Base-by-base conservation (phyloP, 202 grass and related monocot genomes). In the Elaeis oleifera region DNA sequence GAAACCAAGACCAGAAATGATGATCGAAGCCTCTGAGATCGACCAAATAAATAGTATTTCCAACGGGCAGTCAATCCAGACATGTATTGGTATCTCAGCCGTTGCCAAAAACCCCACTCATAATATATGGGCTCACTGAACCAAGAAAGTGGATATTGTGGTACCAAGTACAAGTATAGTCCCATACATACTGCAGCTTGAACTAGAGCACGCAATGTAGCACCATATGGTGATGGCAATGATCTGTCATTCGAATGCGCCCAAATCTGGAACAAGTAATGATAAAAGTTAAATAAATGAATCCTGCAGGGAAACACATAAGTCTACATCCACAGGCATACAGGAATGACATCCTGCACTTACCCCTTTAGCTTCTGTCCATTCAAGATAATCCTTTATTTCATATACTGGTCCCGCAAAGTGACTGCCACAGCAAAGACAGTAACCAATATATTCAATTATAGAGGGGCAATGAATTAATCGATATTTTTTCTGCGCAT, bases 1-100 rank as follows among this genome's bases (percentile, higher is more conserved):
- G 77, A 99, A 94, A 32, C 94, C 85, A 39, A 99, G 49, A 70
- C 88, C 88, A 19, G 88, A 92, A 73, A 99, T 84, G 76, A 94
- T 80, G 64, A 94, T 70, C 54, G 85, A 68, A 59, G 94, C 88
- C 74, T 99, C 94, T 53, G 88, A 99, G 50, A 99, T 71, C 63
- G 94, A 99, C 94, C 88, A 89, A 74, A 99, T 89, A 79, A 99
- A 71, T 99, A 99, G 71, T 99, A 99, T 74, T 94, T 99, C 94
- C 88, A 94, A 63, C 94, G 84, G 62, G 82, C 88, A 6, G 88
- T 99, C 82, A 99, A 89, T 25, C 88, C 94, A 61, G 85, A 99
- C 94, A 99, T 99, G 85, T 94, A 94, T 53, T 89, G 88, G 65
- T 76, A 99, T 75, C 84, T 92, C 32, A 99, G 76, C 26, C 79